Evolutionary conservation across 192 early-diverging fungal genomes (phyloP), one percentile per base, ranked within the genome.

Genomic region (Coemansia sp.): DNA sequence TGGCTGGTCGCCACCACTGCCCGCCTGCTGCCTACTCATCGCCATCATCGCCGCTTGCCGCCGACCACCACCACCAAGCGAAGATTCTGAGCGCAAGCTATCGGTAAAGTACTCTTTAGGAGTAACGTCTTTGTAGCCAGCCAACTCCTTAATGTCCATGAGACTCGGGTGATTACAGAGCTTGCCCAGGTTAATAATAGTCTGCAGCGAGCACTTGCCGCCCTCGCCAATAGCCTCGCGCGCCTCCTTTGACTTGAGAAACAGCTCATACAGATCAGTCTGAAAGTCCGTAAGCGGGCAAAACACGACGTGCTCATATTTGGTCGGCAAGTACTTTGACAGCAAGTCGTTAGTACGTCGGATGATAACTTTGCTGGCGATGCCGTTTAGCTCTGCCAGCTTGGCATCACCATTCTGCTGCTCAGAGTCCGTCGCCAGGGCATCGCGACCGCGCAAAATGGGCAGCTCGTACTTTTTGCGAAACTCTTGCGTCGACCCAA

Each of bases 271-370:
- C 6, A 99, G 75, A 10, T 87, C 77, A 7, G 88, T 62, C 75
- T 99, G 98, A 26, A 93, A 72, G 5, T 85, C 79, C 9, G 90
- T 87, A 19, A 97, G 81, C 62, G 88, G 88, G 72, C 94, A 96
- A 78, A 99, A 99, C 28, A 99, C 98, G 8, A 99, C 95, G 73
- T 99, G 93, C 68, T 99, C 98, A 86, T 92, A 98, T 74, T 99
- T 99, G 26, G 89, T 87, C 1, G 98, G 96, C 50, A 99, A 78
- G 77, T 98, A 99, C 88, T 98, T 99, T 28, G 95, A 92, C 44
- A 99, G 77, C 64, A 99, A 84, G 60, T 98, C 96, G 57, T 98
- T 96, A 6, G 96, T 99, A 43, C 98, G 86, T 11, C 98, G 90
- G 78, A 99, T 98, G 59, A 97, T 99, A 67, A 99, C 97, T 66